phyloP scores from a whole-genome alignment of 306 rosid genomes.

The Sphenostylis stenocarpa region DNA sequence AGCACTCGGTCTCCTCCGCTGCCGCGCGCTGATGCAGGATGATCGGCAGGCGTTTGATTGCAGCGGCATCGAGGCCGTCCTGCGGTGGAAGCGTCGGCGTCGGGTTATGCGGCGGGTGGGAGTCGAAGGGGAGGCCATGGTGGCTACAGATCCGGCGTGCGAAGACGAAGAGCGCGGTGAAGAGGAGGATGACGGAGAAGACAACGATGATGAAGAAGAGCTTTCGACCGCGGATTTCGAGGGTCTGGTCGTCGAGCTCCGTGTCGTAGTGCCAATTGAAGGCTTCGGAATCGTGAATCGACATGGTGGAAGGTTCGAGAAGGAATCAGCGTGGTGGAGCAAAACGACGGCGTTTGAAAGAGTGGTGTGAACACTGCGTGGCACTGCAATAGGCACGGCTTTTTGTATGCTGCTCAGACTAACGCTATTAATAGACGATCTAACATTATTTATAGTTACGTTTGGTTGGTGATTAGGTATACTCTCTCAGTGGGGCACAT shows the following conservation, averaged over 20 bases:
- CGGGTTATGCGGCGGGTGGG: background rate
- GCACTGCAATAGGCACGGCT: background rate
- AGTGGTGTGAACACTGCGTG: background rate
- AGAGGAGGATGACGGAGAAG: slow-evolving; percentile 50
- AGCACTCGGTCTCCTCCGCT: slow-evolving; percentile 57
- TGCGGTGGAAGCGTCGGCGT: background rate
- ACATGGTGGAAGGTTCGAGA: slow-evolving; percentile 8
- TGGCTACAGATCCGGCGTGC: slow-evolving; percentile 65
- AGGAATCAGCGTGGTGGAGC: background rate
- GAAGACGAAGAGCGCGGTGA: slow-evolving; percentile 56
- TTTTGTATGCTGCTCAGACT: background rate
- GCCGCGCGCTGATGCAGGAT: slow-evolving; percentile 37
- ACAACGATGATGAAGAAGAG: slow-evolving; percentile 58
- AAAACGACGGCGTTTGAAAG: background rate
- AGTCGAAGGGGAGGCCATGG: background rate
- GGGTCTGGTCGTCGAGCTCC: slow-evolving; percentile 44
- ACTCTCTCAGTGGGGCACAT: background rate
- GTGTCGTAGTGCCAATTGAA: slow-evolving; percentile 57
- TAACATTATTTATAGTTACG: slow-evolving; percentile 27
- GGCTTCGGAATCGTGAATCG: slow-evolving; percentile 31
- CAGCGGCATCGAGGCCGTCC: slow-evolving; percentile 48
- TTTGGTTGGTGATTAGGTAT: slow-evolving; percentile 3
- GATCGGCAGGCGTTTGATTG: slow-evolving; percentile 63
- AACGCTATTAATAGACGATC: background rate
- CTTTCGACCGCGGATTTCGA: slow-evolving; percentile 58